phyloP scores from a whole-genome alignment of 306 rosid genomes.

The Notholithocarpus densiflorus region DNA sequence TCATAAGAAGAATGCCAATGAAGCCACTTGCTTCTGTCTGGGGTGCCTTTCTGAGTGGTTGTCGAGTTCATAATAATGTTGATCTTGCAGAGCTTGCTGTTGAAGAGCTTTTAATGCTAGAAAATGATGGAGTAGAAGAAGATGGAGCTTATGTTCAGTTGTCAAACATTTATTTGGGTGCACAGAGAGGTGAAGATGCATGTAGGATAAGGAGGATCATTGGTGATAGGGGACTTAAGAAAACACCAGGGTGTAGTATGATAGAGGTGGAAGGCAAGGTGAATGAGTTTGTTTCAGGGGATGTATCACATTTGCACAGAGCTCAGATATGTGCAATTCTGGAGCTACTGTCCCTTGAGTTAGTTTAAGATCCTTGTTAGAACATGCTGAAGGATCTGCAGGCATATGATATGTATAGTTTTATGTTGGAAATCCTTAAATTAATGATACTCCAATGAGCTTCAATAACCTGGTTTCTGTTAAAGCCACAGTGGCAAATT shows the following conservation, averaged over 20 bases:
- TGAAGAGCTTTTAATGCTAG: conserved; percentile 29
- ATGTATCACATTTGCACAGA: conserved; percentile 14
- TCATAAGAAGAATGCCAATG: conserved; percentile 42
- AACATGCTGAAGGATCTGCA: background rate
- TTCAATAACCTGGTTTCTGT: background rate
- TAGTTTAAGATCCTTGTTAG: background rate
- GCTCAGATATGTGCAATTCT: conserved; percentile 18
- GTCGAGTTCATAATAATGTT: conserved; percentile 27
- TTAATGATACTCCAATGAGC: background rate
- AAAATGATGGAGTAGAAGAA: conserved; percentile 27
- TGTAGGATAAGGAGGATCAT: conserved; percentile 34
- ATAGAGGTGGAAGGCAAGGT: conserved; percentile 44
- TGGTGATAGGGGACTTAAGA: conserved; percentile 33
- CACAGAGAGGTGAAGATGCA: conserved; percentile 35
- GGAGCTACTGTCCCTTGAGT: conserved; percentile 22
- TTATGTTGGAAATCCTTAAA: background rate
- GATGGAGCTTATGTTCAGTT: conserved; percentile 42
- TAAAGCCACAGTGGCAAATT: too few species aligned
- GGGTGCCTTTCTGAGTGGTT: conserved; percentile 46
- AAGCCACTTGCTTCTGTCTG: conserved; percentile 50
- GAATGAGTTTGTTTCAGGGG: conserved; percentile 42
- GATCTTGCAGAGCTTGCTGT: conserved; percentile 45
- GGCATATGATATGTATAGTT: background rate
- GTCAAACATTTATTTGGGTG: conserved; percentile 43
- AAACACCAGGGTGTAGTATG: conserved; percentile 42